A percentile compares a stretch with the other conserved stretches of the same genome.
These are phyloP conservation scores for Leccinum barrowsii DNA, from an alignment of 768 basidiomycete genomes.

Conservation along the genomic window DNA sequence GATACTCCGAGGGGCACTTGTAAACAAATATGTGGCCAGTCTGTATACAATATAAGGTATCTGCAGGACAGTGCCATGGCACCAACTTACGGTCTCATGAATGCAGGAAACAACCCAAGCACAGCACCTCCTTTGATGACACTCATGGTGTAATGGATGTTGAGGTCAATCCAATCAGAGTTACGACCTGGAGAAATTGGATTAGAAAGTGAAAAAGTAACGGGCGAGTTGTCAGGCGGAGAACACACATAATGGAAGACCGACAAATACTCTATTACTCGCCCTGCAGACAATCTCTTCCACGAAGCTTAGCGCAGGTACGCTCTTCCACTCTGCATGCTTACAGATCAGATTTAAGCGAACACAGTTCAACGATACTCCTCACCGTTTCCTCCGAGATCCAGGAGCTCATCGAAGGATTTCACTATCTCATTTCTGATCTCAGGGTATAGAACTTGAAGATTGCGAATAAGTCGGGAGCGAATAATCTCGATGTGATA, in stretches of 20 bases:
- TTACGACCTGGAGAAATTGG: background rate
- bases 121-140: conserved; percentile 16
- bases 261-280: conserved; percentile 47
- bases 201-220: background rate
- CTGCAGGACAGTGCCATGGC: background rate
- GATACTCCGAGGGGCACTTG: background rate
- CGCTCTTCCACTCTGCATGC: background rate
- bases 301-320: conserved; percentile 1
- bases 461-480: conserved; percentile 34
- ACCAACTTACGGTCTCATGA: conserved; percentile 30
- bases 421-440: conserved; percentile 42
- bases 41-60: background rate
- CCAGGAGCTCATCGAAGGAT: conserved; percentile 26
- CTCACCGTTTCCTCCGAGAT: background rate
- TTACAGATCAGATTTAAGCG: background rate
- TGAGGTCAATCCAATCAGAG: conserved; percentile 19
- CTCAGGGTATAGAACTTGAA: conserved; percentile 37
- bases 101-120: conserved; percentile 23
- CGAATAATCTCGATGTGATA: conserved; percentile 29
- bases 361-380: background rate
- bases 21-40: background rate
- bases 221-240: background rate
- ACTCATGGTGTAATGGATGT: conserved; percentile 29
- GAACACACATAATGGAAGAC: conserved; percentile 40
- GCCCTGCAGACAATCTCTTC: conserved; percentile 38